Conservation (phyloP, 305 asterid genomes). For the Ruellia speciosa region DNA sequence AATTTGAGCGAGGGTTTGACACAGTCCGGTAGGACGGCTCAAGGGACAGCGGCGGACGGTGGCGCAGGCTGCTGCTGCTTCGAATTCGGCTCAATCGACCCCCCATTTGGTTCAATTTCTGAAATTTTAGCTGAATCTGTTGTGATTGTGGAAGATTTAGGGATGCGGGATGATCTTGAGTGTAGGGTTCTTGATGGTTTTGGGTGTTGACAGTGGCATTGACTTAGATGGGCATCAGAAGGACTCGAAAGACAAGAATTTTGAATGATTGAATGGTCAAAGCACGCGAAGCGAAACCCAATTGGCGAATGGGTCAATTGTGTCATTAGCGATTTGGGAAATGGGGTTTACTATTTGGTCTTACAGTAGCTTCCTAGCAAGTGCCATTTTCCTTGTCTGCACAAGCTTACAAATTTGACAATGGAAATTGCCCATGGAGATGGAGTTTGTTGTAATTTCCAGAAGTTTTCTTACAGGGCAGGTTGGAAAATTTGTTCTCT, state of each 20-base stretch:
- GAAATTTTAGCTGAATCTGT: not conserved
- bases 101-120: slow-evolving; percentile 35
- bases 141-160: too few species aligned
- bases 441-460: too few species aligned
- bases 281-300: slow-evolving; percentile 11
- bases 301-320: not conserved
- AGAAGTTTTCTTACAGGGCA: too few species aligned
- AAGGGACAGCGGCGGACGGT: slow-evolving; percentile 8
- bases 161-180: too few species aligned
- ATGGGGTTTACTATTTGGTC: not conserved
- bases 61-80: slow-evolving; percentile 25
- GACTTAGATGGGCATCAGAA: not conserved
- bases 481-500: too few species aligned
- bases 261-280: not conserved
- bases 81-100: slow-evolving; percentile 32
- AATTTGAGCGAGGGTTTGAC: slow-evolving; percentile 26
- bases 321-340: too few species aligned
- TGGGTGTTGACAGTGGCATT: not conserved
- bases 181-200: too few species aligned
- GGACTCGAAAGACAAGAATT: not conserved
- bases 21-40: slow-evolving; percentile 22
- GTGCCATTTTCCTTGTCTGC: not conserved
- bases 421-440: too few species aligned
- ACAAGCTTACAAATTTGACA: not conserved
- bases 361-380: not conserved